Percentiles rank a stretch among this genome's conserved stretches.
Conservation (phyloP, 1,284 basidiomycete species). For the Irpex sp. region DNA sequence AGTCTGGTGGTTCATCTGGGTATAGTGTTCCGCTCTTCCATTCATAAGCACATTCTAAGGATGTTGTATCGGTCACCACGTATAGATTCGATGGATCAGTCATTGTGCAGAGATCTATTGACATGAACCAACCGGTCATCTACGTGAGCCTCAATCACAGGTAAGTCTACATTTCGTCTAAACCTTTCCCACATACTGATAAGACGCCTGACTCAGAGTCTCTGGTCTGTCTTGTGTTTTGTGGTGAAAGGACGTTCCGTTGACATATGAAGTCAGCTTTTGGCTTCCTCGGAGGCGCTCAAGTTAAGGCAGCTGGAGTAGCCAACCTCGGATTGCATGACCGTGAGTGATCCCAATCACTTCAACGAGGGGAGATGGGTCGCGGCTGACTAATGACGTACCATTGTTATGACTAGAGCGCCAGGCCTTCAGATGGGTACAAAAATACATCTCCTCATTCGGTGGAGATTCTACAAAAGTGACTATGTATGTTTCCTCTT, state of each 20-base stretch:
- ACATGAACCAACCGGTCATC: conserved; percentile 19
- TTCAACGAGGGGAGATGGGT: too few species aligned
- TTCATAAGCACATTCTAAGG: neutral
- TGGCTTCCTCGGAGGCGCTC: conserved; percentile 30
- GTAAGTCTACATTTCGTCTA: conserved; percentile 1
- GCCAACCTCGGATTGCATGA: conserved; percentile 33
- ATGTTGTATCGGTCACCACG: too few species aligned
- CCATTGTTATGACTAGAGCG: conserved; percentile 13
- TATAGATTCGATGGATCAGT: conserved; percentile 11
- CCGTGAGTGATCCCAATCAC: conserved; percentile 19
- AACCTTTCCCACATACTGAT: neutral
- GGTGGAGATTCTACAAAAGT: conserved; percentile 33
- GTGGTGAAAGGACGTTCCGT: neutral
- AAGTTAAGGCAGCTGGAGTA: conserved; percentile 29
- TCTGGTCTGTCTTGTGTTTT: neutral
- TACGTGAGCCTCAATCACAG: conserved; percentile 25
- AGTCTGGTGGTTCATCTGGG: conserved; percentile 1
- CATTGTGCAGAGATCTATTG: conserved; percentile 45
- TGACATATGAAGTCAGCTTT: conserved; percentile 15
- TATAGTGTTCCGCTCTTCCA: neutral
- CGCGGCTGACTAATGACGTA: too few species aligned
- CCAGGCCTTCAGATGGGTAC: conserved; percentile 34
- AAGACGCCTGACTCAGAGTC: neutral
- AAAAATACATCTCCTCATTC: conserved; percentile 34
- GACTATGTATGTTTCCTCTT: conserved; percentile 19